phyloP scores from a whole-genome alignment of 2,329 filamentous ascomycete species.

The Zasmidium cellare region DNA sequence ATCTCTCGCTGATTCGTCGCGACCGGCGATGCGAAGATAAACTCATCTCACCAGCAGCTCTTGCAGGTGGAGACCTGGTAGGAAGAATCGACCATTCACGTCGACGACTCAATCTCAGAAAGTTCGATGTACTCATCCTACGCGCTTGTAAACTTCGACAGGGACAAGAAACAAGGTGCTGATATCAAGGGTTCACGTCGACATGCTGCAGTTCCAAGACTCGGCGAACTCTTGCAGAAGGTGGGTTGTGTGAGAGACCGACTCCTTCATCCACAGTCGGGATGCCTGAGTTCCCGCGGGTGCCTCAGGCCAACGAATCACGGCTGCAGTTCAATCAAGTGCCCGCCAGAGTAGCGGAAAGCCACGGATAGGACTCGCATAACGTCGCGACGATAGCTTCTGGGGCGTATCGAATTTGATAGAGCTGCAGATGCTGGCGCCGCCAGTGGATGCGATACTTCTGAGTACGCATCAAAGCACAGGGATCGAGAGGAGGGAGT shows the following conservation, averaged over 20 bases:
- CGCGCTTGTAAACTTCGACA: not conserved
- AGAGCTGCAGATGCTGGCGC: conserved; percentile 4
- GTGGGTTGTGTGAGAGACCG: not conserved
- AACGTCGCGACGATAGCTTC: conserved; percentile 13
- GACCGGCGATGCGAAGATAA: not conserved
- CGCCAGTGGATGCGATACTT: conserved; percentile 8
- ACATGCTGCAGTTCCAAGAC: not conserved
- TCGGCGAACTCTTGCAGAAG: not conserved
- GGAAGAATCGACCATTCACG: not conserved
- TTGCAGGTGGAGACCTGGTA: not conserved
- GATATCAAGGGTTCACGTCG: not conserved
- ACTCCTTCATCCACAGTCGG: not conserved
- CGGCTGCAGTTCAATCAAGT: not conserved
- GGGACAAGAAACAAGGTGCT: not conserved
- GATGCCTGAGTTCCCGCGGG: not conserved
- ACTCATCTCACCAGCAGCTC: not conserved
- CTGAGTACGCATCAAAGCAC: conserved; percentile 4
- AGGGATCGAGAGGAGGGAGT: conserved; percentile 10
- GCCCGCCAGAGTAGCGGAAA: conserved; percentile 5
- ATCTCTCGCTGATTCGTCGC: conserved; percentile 1
- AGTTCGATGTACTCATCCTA: not conserved
- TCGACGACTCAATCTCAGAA: not conserved
- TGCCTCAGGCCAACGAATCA: conserved; percentile 18
- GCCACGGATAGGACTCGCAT: conserved; percentile 17
- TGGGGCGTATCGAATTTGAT: conserved; percentile 10